phyloP scores from a whole-genome alignment of 2,329 filamentous ascomycete species.

The Diaporthe velutina region DNA sequence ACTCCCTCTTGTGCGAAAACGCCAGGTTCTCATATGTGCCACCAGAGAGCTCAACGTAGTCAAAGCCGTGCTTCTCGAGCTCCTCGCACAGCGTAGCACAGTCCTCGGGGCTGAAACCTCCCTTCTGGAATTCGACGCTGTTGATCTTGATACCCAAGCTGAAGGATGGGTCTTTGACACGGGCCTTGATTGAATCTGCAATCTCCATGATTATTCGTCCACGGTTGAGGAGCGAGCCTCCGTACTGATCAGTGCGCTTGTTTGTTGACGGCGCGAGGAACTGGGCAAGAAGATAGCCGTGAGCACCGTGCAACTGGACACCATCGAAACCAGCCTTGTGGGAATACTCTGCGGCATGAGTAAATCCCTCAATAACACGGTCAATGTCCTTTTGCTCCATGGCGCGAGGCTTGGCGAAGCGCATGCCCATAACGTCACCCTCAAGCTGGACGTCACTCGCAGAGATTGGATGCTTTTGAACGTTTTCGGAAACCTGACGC shows the following conservation, averaged over 20 bases:
- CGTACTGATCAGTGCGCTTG: constrained; percentile 53
- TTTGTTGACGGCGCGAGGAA: constrained; percentile 54
- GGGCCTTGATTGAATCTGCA: constrained; percentile 51
- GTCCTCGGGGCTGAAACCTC: constrained; percentile 64
- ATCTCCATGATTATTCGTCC: constrained; percentile 61
- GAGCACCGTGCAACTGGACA: constrained; percentile 61
- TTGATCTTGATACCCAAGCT: constrained; percentile 72
- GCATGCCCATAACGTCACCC: constrained; percentile 58
- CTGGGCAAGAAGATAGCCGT: constrained; percentile 61
- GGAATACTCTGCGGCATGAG: constrained; percentile 67
- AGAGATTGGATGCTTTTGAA: constrained; percentile 54
- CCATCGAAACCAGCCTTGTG: constrained; percentile 68
- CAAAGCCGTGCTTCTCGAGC: constrained; percentile 63
- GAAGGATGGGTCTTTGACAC: constrained; percentile 48
- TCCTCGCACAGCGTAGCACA: constrained; percentile 60
- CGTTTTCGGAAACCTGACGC: constrained; percentile 57
- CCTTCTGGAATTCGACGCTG: constrained; percentile 66
- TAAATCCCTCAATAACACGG: constrained; percentile 65
- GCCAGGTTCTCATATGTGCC: constrained; percentile 69
- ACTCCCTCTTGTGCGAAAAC: constrained; percentile 64
- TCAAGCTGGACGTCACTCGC: constrained; percentile 55
- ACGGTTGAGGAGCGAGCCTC: constrained; percentile 60
- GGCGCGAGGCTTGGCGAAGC: constrained; percentile 64
- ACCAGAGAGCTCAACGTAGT: constrained; percentile 71
- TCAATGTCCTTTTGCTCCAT: constrained; percentile 65